Evolutionary conservation across 352 stramenopile species (phyloP).

Genomic region (Globisporangium sylvaticum): DNA sequence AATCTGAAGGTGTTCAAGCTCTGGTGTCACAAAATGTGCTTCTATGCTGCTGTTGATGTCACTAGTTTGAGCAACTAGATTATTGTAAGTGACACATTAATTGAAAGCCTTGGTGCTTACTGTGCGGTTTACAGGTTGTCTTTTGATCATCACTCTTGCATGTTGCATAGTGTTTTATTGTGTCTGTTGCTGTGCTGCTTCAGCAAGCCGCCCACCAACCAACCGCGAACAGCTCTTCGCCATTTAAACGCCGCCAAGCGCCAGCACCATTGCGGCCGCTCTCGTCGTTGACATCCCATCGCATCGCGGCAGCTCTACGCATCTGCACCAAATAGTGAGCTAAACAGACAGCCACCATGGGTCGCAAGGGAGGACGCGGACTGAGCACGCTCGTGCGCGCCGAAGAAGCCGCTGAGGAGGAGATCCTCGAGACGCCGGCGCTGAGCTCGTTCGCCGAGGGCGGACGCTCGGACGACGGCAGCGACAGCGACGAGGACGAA

Average conservation of each 20-base stretch:
- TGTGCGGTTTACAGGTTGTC: too few relatives aligned
- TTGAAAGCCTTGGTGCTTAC: too few relatives aligned
- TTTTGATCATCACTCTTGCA: not conserved
- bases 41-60: too few relatives aligned
- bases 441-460: conserved; percentile 42
- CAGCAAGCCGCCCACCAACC: conserved; percentile 15
- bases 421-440: conserved; percentile 81
- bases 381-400: conserved; percentile 62
- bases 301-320: not conserved
- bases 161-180: conserved; percentile 14
- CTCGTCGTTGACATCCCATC: conserved; percentile 3
- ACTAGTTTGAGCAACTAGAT: too few relatives aligned
- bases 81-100: too few relatives aligned
- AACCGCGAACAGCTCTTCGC: conserved; percentile 12
- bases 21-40: too few relatives aligned
- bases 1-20: too few relatives aligned
- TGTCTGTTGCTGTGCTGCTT: conserved; percentile 20
- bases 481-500: conserved; percentile 36
- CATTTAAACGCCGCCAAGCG: conserved; percentile 9
- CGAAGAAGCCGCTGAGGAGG: conserved; percentile 70
- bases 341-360: conserved; percentile 24
- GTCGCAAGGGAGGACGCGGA: conserved; percentile 30
- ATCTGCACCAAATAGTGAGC: not conserved
- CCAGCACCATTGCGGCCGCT: conserved; percentile 1
- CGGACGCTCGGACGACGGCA: conserved; percentile 20